phyloP scores from a whole-genome alignment of 179 eudicot species.

The Vitellaria paradoxa region DNA sequence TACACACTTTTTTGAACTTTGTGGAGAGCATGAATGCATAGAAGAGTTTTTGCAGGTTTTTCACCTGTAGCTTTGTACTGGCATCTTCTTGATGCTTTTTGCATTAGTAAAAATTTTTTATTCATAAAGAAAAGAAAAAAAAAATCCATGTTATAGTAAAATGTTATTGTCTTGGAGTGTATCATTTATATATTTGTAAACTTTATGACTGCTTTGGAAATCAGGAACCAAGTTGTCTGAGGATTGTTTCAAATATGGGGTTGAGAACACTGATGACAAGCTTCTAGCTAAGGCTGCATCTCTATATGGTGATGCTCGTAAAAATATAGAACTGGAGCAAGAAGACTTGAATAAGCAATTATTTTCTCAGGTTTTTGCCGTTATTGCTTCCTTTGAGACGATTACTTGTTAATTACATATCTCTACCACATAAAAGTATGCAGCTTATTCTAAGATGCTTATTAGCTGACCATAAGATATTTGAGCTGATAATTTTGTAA shows the following conservation, averaged over 20 bases:
- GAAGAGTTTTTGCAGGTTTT: no score
- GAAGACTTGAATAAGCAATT: constrained; percentile 4
- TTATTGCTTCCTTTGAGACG: constrained; percentile 3
- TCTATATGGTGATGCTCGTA: constrained; percentile 92
- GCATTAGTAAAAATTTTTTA: no score
- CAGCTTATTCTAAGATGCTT: neutral
- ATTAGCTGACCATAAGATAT: neutral
- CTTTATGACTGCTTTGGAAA: constrained; percentile 12
- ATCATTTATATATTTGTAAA: neutral
- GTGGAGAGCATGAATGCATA: no score
- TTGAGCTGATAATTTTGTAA: neutral
- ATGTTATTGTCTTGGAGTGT: neutral
- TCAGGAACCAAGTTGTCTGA: constrained; percentile 85
- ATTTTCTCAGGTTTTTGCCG: constrained; percentile 57
- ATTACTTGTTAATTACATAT: neutral
- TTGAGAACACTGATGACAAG: constrained; percentile 72
- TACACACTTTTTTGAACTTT: no score
- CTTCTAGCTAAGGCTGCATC: constrained; percentile 88
- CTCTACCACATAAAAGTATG: neutral
- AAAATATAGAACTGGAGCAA: constrained; percentile 86
- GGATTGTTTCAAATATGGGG: neutral
- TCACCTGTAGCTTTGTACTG: no score
- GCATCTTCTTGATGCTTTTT: no score
- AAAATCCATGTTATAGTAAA: neutral
- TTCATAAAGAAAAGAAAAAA: no score